Percentiles rank a stretch among this genome's conserved stretches.
phyloP scores from a whole-genome alignment of 2,329 filamentous ascomycete genomes.

The Cytospora schulzeri region DNA sequence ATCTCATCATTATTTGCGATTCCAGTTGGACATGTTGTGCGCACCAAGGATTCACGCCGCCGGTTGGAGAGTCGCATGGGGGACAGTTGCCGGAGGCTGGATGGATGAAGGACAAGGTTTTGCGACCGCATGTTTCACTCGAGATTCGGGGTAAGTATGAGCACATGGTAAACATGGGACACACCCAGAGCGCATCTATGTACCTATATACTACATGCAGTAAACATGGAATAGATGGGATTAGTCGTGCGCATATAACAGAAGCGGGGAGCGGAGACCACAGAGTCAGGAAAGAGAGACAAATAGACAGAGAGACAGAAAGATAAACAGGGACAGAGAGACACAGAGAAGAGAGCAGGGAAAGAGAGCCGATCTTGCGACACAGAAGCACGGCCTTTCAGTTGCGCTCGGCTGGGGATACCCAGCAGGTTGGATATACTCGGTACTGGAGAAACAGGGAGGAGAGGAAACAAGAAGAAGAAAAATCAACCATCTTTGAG shows the following conservation, averaged over 20 bases:
- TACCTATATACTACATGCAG: background rate
- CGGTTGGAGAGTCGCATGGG: conserved; percentile 4
- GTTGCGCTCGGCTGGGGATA: conserved; percentile 14
- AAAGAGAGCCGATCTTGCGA: background rate
- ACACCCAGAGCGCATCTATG: conserved; percentile 6
- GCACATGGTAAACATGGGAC: conserved; percentile 2
- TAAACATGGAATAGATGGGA: background rate
- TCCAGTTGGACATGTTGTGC: conserved; percentile 14
- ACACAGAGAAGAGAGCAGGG: conserved; percentile 7
- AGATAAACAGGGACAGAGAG: background rate
- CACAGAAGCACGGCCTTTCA: background rate
- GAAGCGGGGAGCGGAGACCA: conserved; percentile 4
- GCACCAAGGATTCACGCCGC: conserved; percentile 14
- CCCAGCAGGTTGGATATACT: background rate
- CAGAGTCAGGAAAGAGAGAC: background rate
- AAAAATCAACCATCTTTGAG: background rate
- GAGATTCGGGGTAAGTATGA: conserved; percentile 19
- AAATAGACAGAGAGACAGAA: background rate
- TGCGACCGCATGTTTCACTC: conserved; percentile 24
- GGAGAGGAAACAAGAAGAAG: background rate
- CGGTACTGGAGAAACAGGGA: background rate
- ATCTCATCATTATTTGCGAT: background rate
- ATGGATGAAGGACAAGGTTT: conserved; percentile 20
- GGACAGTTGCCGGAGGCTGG: conserved; percentile 7
- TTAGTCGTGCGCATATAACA: conserved; percentile 3